Evolutionary conservation across 2,329 filamentous ascomycete species (phyloP).

Genomic region (Massarina eburnea): DNA sequence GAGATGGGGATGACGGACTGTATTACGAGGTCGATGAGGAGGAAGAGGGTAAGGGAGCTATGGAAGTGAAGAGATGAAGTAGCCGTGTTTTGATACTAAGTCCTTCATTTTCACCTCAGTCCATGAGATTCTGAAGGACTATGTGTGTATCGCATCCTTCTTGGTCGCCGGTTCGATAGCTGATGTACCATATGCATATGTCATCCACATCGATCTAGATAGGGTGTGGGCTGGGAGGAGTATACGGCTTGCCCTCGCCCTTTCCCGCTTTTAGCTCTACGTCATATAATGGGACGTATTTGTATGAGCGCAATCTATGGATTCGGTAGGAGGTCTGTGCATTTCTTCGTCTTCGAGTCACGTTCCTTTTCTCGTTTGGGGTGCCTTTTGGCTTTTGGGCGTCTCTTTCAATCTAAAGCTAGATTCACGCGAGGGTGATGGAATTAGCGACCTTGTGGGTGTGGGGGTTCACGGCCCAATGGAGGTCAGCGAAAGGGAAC

Average conservation of each 20-base stretch:
- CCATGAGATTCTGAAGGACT: too few relatives aligned
- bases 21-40: constrained; percentile 34
- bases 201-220: constrained; percentile 26
- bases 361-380: too few relatives aligned
- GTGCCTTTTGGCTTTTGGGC: too few relatives aligned
- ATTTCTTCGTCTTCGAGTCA: too few relatives aligned
- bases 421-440: too few relatives aligned
- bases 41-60: constrained; percentile 11
- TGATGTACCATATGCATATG: constrained; percentile 33
- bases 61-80: constrained; percentile 10
- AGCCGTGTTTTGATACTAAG: constrained; percentile 11
- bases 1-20: constrained; percentile 35
- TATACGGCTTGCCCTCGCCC: constrained; percentile 1
- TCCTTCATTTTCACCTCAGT: background rate
- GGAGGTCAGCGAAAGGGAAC: too few relatives aligned
- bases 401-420: too few relatives aligned
- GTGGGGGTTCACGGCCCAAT: too few relatives aligned
- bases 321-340: background rate
- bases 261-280: constrained; percentile 3
- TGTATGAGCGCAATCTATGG: background rate
- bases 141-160: background rate
- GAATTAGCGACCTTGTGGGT: too few relatives aligned
- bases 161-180: constrained; percentile 11
- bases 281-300: constrained; percentile 4
- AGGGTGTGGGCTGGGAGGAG: constrained; percentile 10